Conservation (phyloP, 345 rosid genomes). For the Salix udensis region DNA sequence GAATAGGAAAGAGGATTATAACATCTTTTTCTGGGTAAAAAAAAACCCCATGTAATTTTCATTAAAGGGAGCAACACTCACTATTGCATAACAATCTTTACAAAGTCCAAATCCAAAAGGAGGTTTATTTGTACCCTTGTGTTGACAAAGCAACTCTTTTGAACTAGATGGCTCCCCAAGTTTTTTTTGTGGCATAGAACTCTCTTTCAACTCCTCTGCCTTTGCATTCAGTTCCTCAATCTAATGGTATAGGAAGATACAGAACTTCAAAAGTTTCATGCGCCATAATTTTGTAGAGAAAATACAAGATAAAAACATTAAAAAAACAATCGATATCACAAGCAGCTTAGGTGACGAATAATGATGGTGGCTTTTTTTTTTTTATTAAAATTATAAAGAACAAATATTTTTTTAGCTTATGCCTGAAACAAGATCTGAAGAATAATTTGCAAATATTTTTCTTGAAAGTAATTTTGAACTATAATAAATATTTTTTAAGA, state of each 20-base stretch:
- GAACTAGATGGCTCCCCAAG: conserved; percentile 22
- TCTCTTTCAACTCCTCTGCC: conserved; percentile 47
- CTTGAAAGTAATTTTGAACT: neutral
- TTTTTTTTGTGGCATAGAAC: conserved; percentile 24
- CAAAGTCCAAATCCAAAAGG: conserved; percentile 64
- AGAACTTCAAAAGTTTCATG: conserved; percentile 1
- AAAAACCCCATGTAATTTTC: neutral
- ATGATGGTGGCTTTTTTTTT: neutral
- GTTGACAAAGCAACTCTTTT: conserved; percentile 57
- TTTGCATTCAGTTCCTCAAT: conserved; percentile 61
- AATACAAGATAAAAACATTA: neutral
- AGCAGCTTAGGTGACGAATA: neutral
- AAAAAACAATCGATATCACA: neutral
- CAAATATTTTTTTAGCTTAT: no score
- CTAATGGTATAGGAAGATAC: conserved; percentile 36
- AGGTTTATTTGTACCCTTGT: conserved; percentile 42
- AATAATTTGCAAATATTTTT: neutral
- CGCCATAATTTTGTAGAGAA: neutral
- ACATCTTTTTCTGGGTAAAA: neutral
- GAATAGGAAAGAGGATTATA: conserved; percentile 10
- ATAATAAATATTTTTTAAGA: neutral
- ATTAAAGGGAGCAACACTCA: conserved; percentile 27
- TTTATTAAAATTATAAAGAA: neutral
- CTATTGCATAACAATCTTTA: conserved; percentile 59
- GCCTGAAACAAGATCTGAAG: neutral